Evolutionary conservation across 1,284 basidiomycete genomes (phyloP).

Genomic region (Leccinum griseonigrum): DNA sequence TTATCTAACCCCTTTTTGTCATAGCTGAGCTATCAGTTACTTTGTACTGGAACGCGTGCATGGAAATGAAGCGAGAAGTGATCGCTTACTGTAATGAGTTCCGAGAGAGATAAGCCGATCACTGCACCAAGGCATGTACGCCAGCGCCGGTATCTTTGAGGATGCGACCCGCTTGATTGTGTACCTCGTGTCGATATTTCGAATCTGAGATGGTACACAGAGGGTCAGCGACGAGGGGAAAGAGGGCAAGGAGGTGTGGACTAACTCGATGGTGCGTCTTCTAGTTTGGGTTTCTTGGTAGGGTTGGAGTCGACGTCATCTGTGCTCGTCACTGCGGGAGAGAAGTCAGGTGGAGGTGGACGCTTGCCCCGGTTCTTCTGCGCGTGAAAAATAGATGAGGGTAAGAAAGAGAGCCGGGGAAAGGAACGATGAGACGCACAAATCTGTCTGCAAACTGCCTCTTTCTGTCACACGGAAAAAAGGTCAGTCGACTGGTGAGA

Average conservation of each 20-base stretch:
- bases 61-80: not conserved
- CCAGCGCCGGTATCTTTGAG: slow-evolving; percentile 31
- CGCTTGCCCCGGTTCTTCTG: slow-evolving; percentile 66
- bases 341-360: slow-evolving; percentile 39
- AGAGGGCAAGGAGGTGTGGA: not conserved
- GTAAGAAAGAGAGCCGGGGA: not conserved
- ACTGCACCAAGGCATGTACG: slow-evolving; percentile 41
- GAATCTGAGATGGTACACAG: not conserved
- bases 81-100: slow-evolving; percentile 16
- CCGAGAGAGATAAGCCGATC: not conserved
- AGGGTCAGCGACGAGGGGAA: not conserved
- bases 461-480: slow-evolving; percentile 44
- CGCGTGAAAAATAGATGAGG: not conserved
- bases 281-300: slow-evolving; percentile 40
- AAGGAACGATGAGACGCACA: slow-evolving; percentile 40
- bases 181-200: slow-evolving; percentile 38
- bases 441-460: slow-evolving; percentile 59
- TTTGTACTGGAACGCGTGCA: not conserved
- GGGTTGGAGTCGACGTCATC: slow-evolving; percentile 31
- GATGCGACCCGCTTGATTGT: slow-evolving; percentile 29
- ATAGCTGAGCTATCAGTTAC: slow-evolving; percentile 13
- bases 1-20: slow-evolving; percentile 3
- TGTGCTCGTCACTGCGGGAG: slow-evolving; percentile 28
- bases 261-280: slow-evolving; percentile 33
- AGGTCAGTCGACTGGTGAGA: not conserved